These are phyloP conservation scores for Pestalotiopsis sp. DNA, from an alignment of 2,329 filamentous ascomycete species.

Conservation along the genomic window DNA sequence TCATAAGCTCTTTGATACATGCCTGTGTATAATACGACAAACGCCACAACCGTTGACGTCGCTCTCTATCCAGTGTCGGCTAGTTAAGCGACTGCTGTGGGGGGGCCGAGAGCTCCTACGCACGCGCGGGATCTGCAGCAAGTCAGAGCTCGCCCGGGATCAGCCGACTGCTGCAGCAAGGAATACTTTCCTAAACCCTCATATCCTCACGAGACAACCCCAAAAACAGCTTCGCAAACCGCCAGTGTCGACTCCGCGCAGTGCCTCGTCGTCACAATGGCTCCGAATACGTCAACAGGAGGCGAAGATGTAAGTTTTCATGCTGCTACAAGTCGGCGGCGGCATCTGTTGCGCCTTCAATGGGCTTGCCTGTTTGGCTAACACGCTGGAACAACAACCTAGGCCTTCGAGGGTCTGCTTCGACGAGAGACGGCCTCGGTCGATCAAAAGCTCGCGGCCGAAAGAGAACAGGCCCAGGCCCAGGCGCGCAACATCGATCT, in stretches of 20 bases:
- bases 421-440: conserved; percentile 29
- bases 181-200: background rate
- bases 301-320: conserved; percentile 27
- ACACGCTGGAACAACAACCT: background rate
- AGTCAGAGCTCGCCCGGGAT: background rate
- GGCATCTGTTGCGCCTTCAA: conserved; percentile 2
- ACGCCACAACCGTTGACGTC: too few relatives aligned
- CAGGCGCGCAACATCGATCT: conserved; percentile 67
- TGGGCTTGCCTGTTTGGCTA: conserved; percentile 6
- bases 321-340: background rate
- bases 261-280: conserved; percentile 22
- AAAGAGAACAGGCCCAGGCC: conserved; percentile 41
- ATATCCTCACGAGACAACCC: background rate
- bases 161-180: background rate
- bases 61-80: too few relatives aligned
- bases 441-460: conserved; percentile 28
- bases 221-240: background rate
- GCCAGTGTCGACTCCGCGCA: background rate
- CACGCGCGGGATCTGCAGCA: background rate
- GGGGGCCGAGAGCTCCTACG: too few relatives aligned
- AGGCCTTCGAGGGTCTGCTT: conserved; percentile 33
- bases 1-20: too few relatives aligned
- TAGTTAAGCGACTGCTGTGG: too few relatives aligned
- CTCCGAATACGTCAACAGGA: conserved; percentile 22
- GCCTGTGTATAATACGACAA: too few relatives aligned